Conservation (phyloP, 164 flowering plant genomes). For the Santalum album region DNA sequence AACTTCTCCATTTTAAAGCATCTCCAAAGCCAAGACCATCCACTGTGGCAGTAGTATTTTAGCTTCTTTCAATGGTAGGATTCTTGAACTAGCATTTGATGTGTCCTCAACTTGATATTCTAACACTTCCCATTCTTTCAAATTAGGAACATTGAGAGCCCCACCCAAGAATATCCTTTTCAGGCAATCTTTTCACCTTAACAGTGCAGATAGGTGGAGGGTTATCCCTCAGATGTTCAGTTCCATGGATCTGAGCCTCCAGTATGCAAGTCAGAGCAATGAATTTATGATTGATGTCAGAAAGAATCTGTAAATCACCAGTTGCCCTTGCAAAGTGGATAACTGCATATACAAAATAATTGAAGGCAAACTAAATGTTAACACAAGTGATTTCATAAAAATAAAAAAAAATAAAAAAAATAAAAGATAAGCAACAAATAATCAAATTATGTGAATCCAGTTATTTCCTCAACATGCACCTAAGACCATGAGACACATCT, state of each 20-base stretch:
- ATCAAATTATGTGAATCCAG: no score
- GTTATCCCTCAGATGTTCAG: conserved; percentile 57
- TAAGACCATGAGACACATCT: no score
- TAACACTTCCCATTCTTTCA: conserved; percentile 95
- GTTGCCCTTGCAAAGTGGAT: conserved; percentile 81
- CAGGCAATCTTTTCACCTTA: conserved; percentile 68
- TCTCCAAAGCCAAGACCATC: conserved; percentile 17
- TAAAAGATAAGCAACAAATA: no score
- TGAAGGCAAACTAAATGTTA: neutral
- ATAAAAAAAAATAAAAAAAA: no score
- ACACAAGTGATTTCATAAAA: no score
- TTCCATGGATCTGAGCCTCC: conserved; percentile 84
- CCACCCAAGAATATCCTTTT: conserved; percentile 96
- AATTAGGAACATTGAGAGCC: conserved; percentile 86
- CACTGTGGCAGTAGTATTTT: conserved; percentile 36
- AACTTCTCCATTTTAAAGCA: conserved; percentile 19
- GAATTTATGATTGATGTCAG: conserved; percentile 89
- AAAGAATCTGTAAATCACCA: conserved; percentile 90
- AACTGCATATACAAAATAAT: conserved; percentile 30
- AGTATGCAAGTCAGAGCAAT: conserved; percentile 82
- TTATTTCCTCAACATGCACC: no score
- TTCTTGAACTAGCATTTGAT: conserved; percentile 39
- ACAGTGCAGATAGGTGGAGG: conserved; percentile 87
- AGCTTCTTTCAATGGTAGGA: conserved; percentile 67
- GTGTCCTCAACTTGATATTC: conserved; percentile 43